Conservation (phyloP, 306 rosid species). For the Bauhinia variegata region DNA sequence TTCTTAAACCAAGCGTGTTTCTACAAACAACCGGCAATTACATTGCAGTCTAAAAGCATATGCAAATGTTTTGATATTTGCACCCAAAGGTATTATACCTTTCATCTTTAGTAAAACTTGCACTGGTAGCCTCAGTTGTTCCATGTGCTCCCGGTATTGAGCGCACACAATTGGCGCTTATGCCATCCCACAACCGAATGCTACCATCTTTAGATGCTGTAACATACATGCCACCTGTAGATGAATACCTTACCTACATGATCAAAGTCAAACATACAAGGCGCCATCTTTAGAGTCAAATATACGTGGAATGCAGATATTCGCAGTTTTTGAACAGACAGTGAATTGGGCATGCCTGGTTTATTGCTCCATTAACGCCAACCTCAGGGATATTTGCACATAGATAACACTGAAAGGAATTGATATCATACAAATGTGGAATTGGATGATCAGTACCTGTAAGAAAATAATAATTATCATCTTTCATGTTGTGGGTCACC, state of each 20-base stretch:
- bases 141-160: conserved; percentile 80
- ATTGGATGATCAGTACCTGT: conserved; percentile 94
- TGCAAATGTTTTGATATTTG: not conserved
- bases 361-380: conserved; percentile 75
- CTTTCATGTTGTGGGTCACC: conserved; percentile 1
- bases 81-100: conserved; percentile 48
- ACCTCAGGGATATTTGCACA: conserved; percentile 69
- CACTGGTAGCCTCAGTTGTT: conserved; percentile 80
- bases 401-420: conserved; percentile 83
- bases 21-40: not conserved
- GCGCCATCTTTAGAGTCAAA: not conserved
- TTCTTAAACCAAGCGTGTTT: no score
- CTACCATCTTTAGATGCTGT: conserved; percentile 93
- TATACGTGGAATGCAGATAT: conserved; percentile 9
- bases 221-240: conserved; percentile 81
- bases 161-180: conserved; percentile 74
- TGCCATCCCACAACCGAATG: conserved; percentile 87
- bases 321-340: conserved; percentile 19
- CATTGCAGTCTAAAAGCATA: conserved; percentile 16
- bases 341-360: conserved; percentile 66
- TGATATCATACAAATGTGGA: conserved; percentile 85
- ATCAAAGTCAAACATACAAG: conserved; percentile 32
- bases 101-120: conserved; percentile 80
- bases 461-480: conserved; percentile 27
- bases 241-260: conserved; percentile 79